A percentile compares a stretch with the other conserved stretches of the same genome.
Evolutionary conservation across 495 filamentous ascomycete species (phyloP).

Genomic region (Platismatia glauca): DNA sequence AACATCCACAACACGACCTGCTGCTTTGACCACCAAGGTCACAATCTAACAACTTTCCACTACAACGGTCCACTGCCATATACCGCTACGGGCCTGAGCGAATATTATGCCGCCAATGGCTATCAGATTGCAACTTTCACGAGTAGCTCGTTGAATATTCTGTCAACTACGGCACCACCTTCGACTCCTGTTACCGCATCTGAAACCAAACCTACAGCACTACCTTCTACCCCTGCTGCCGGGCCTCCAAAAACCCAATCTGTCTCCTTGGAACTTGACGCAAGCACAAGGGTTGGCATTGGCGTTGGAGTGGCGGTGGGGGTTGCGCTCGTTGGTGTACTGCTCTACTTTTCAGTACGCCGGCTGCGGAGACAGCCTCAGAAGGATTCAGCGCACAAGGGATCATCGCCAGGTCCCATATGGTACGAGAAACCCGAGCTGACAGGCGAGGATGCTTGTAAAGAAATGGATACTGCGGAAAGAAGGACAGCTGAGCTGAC

Average conservation of each 20-base stretch:
- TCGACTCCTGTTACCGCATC: background rate
- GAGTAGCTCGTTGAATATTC: background rate
- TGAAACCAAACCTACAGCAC: background rate
- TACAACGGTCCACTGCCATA: constrained; percentile 4
- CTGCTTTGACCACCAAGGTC: background rate
- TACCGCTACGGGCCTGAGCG: background rate
- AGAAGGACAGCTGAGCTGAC: background rate
- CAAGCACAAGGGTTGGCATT: background rate
- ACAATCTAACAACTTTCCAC: background rate
- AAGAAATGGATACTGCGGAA: background rate
- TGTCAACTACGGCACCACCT: background rate
- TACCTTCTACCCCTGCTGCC: background rate
- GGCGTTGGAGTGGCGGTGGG: background rate
- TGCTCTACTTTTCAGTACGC: background rate
- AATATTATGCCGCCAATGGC: constrained; percentile 1
- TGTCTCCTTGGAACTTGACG: background rate
- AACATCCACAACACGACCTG: background rate
- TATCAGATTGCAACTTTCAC: background rate
- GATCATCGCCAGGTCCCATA: background rate
- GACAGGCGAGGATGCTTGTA: constrained; percentile 7
- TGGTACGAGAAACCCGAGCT: constrained; percentile 7
- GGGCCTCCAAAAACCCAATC: background rate
- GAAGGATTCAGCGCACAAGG: background rate
- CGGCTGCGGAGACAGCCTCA: background rate
- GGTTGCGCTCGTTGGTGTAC: background rate